Conservation (phyloP, 169 alveolate species). For the Plasmodium falciparum region DNA sequence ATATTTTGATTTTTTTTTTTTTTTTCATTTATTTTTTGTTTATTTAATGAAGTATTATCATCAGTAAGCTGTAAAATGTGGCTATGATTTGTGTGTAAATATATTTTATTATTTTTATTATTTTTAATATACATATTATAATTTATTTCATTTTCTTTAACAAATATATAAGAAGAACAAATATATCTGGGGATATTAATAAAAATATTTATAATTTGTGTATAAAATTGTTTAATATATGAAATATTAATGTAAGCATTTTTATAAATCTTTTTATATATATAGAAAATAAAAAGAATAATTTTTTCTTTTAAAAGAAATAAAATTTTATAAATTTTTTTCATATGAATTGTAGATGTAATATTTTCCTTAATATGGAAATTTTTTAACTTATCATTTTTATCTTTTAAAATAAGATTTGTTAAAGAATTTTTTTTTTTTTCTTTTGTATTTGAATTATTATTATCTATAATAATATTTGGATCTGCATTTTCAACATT, state of each 20-base stretch:
- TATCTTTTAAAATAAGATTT: no score
- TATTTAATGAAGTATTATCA: background rate
- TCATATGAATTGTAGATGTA: background rate
- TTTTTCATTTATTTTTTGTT: background rate
- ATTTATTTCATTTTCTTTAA: slow-evolving; percentile 28
- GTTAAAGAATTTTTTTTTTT: no score
- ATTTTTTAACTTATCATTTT: background rate
- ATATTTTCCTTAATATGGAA: background rate
- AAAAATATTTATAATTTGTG: slow-evolving; percentile 32
- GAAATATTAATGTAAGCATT: background rate
- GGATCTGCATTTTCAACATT: no score
- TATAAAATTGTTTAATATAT: slow-evolving; percentile 18
- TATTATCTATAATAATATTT: no score
- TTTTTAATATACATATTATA: slow-evolving; percentile 18
- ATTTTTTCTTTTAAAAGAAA: slow-evolving; percentile 24
- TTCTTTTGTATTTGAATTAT: no score
- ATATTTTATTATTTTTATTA: slow-evolving; percentile 3
- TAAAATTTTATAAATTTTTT: slow-evolving; percentile 3
- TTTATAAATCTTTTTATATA: background rate
- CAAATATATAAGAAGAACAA: background rate
- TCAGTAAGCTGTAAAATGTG: background rate
- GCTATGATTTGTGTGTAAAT: background rate
- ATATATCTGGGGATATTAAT: slow-evolving; percentile 19
- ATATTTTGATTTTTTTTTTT: background rate
- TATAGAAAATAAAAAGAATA: slow-evolving; percentile 6